phyloP scores from a whole-genome alignment of 78 protist genomes.

The Polysphondylium violaceum region DNA sequence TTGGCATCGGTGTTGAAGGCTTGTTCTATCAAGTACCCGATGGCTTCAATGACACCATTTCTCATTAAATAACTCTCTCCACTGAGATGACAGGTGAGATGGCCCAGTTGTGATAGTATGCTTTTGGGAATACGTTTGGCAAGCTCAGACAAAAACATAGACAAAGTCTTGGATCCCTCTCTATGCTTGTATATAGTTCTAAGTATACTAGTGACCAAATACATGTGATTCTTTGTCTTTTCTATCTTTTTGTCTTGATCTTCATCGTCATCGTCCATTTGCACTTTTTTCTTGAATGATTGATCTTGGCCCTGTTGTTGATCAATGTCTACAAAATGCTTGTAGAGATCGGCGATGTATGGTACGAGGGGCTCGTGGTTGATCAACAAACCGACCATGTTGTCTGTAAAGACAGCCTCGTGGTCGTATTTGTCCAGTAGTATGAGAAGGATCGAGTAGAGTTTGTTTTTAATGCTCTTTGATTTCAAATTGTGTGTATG shows the following conservation, averaged over 20 bases:
- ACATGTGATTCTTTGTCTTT: not conserved
- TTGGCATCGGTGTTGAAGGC: not conserved
- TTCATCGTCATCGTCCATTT: not conserved
- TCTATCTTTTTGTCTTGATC: not conserved
- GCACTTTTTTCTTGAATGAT: not conserved
- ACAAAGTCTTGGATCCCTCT: conserved; percentile 20
- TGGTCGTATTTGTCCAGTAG: conserved; percentile 10
- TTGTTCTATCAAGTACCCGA: conserved; percentile 23
- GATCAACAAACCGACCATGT: not conserved
- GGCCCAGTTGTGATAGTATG: conserved; percentile 5
- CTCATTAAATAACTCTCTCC: conserved; percentile 63
- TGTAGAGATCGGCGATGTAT: conserved; percentile 1
- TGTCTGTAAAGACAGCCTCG: not conserved
- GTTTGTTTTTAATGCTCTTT: conserved; percentile 5
- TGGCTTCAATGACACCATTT: conserved; percentile 58
- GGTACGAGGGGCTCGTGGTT: not conserved
- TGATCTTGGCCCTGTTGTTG: not conserved
- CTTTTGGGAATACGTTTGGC: conserved; percentile 12
- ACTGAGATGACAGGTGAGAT: conserved; percentile 9
- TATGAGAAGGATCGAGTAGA: not conserved
- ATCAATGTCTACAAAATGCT: not conserved
- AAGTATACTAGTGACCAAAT: conserved; percentile 3
- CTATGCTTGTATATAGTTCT: conserved; percentile 24
- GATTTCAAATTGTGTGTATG: not conserved
- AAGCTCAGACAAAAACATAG: conserved; percentile 42